Base-by-base conservation (phyloP, 106 monocot genomes). In the Platanthera zijinensis region DNA sequence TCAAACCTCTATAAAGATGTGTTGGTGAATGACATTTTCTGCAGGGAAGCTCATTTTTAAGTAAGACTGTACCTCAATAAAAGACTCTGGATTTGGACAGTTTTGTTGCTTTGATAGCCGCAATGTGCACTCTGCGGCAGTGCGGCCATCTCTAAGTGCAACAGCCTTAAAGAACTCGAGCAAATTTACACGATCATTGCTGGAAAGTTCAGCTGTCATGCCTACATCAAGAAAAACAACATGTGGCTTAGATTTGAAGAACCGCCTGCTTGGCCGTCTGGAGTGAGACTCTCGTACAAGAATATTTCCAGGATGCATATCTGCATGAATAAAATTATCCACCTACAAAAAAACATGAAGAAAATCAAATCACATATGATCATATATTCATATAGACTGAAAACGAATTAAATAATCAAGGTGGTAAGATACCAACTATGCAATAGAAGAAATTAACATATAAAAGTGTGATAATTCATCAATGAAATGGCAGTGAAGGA, bases 231-330 rank as follows among this genome's bases (percentile, higher is more conserved):
- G 80, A 46, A 80, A 80, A 48, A 80, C 52, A 11, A 80, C 52
- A 48, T 74, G 80, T 8, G 80, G 80, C 74, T 74, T 80, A 4
- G 52, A 51, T 45, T 74, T 80, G 63, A 80, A 80, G 63, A 80
- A 52, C 30, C 52, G 66, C 39, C 51, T 63, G 15, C 52, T 74
- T 74, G n/a, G 73, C 15, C 52, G 45, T 28, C 45, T 80, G n/a
- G 51, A 59, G 28, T 74, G 62, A 73, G 80, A 66, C 64, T 50
- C 52, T 74, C 80, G 49, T 30, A 80, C 80, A 80, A 80, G 80
- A 62, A 80, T 80, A 45, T 80, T 80, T 51, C 80, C 80, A 63
- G 80, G 80, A 80, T 80, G 80, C 80, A 80, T 80, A 74, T 80
- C 80, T 52, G 80, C 80, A 80, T 80, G 80, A 39, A 80, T 66